A percentile compares a stretch with the other conserved stretches of the same genome.
These are phyloP conservation scores for Pyrenophora teres DNA, from an alignment of 2,329 filamentous ascomycete species.

Conservation along the genomic window DNA sequence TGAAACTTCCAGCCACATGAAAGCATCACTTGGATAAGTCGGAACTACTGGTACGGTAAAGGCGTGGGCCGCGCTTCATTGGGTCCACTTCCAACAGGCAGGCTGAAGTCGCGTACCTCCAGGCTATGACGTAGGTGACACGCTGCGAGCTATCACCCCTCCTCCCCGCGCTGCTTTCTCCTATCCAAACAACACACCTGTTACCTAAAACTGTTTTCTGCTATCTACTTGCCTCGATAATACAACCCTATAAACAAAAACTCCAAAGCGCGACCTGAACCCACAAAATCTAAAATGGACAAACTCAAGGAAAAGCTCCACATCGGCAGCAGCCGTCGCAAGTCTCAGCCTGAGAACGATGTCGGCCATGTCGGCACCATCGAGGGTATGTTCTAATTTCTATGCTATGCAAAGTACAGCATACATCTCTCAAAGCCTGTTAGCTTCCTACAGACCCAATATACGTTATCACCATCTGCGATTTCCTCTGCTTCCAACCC, in stretches of 20 bases:
- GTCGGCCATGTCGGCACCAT: constrained; percentile 23
- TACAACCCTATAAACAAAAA: constrained; percentile 1
- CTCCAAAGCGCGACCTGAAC: not conserved
- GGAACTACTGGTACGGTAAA: not conserved
- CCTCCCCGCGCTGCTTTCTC: constrained; percentile 11
- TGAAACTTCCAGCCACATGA: not conserved
- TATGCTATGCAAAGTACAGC: not conserved
- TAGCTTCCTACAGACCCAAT: not conserved
- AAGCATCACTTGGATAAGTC: constrained; percentile 1
- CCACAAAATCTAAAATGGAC: constrained; percentile 31
- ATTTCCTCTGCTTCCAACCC: not conserved
- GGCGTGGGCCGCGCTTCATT: constrained; percentile 7
- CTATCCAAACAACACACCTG: constrained; percentile 9
- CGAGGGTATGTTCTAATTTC: constrained; percentile 21
- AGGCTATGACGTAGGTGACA: constrained; percentile 24
- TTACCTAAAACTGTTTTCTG: constrained; percentile 4
- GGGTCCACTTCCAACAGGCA: constrained; percentile 16
- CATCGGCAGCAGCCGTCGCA: constrained; percentile 38
- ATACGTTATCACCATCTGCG: not conserved
- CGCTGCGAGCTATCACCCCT: constrained; percentile 19
- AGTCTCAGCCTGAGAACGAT: constrained; percentile 36
- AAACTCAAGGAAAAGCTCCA: constrained; percentile 46
- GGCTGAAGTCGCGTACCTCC: constrained; percentile 12
- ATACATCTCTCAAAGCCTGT: not conserved
- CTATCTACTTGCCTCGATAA: not conserved